phyloP scores from a whole-genome alignment of 1,284 basidiomycete species.

The Cystobasidiaceae sp. region DNA sequence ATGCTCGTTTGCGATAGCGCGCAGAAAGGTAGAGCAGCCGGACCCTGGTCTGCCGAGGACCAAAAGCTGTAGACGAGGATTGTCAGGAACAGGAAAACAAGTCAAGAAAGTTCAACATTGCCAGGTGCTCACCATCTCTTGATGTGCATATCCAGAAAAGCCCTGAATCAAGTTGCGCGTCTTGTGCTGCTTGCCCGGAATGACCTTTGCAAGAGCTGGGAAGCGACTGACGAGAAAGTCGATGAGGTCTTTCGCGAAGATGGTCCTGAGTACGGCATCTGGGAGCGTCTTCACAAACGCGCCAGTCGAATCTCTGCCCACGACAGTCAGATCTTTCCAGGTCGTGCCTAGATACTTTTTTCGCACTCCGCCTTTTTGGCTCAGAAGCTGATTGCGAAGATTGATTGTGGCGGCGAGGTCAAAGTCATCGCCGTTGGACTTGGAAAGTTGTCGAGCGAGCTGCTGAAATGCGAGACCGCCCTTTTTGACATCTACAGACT shows the following conservation, averaged over 20 bases:
- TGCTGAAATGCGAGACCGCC: neutral
- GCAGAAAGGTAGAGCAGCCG: constrained; percentile 69
- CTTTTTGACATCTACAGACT: neutral
- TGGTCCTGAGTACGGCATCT: neutral
- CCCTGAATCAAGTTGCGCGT: constrained; percentile 3
- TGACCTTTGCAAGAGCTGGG: neutral
- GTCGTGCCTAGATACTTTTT: constrained; percentile 5
- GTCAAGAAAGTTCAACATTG: neutral
- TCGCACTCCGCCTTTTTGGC: neutral
- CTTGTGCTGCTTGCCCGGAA: neutral
- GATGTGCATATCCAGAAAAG: neutral
- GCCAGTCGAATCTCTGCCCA: constrained; percentile 6
- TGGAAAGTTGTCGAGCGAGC: neutral
- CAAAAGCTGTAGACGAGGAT: constrained; percentile 41
- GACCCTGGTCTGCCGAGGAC: constrained; percentile 78
- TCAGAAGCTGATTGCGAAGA: neutral
- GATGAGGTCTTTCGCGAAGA: constrained; percentile 1
- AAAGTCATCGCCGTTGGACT: neutral
- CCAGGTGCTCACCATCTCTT: constrained; percentile 8
- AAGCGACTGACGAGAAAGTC: neutral
- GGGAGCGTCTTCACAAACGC: constrained; percentile 5
- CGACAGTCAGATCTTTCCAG: neutral
- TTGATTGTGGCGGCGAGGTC: neutral
- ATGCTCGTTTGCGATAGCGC: constrained; percentile 64
- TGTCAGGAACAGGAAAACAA: neutral